Conservation (phyloP, 352 stramenopile genomes). For the Thalassiosira livingstoniorum region DNA sequence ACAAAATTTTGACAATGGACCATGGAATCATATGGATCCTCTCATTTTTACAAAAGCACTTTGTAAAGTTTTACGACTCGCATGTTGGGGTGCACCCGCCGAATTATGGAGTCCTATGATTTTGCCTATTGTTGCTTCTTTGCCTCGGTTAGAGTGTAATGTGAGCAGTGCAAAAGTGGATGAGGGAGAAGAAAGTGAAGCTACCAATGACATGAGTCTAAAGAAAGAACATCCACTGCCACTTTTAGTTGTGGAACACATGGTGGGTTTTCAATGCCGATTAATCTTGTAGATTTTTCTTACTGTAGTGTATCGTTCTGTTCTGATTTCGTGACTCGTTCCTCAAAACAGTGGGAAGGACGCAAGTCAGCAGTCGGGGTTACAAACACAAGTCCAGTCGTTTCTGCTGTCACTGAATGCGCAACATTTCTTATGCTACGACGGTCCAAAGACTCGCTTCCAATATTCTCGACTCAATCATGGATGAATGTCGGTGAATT, state of each 20-base stretch:
- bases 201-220: too few relatives aligned
- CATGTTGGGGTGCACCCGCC: conserved; percentile 66
- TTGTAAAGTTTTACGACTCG: conserved; percentile 66
- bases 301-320: not conserved
- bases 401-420: conserved; percentile 70
- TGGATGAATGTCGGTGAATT: conserved; percentile 32
- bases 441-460: conserved; percentile 6
- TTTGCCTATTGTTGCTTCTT: conserved; percentile 69
- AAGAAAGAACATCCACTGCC: conserved; percentile 17
- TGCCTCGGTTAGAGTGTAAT: conserved; percentile 14
- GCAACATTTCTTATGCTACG: conserved; percentile 66
- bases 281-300: too few relatives aligned
- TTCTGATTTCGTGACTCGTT: not conserved
- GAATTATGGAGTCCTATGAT: conserved; percentile 67
- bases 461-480: conserved; percentile 25
- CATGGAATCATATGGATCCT: conserved; percentile 24
- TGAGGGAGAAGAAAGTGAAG: not conserved
- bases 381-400: conserved; percentile 57
- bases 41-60: conserved; percentile 63
- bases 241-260: conserved; percentile 45
- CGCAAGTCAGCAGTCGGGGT: conserved; percentile 46
- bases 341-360: conserved; percentile 72
- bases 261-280: conserved; percentile 42
- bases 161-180: not conserved
- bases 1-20: not conserved